Conservation (phyloP, 768 basidiomycete genomes). For the Suillus occidentalis region DNA sequence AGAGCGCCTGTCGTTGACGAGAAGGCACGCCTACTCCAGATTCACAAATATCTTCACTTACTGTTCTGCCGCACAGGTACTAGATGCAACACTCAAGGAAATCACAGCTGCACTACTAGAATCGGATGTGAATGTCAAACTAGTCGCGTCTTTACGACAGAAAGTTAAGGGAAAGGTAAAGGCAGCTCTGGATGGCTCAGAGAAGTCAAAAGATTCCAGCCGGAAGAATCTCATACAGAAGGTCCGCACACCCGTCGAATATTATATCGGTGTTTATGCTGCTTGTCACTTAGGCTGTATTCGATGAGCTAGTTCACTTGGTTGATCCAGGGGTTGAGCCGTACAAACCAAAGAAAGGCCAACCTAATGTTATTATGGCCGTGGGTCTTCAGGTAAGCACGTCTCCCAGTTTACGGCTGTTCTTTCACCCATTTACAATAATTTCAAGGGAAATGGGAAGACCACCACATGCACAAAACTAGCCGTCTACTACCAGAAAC, state of each 20-base stretch:
- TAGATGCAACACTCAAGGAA: conserved; percentile 93
- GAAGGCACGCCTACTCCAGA: conserved; percentile 52
- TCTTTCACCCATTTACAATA: conserved; percentile 8
- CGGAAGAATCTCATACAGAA: conserved; percentile 91
- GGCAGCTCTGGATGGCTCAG: conserved; percentile 67
- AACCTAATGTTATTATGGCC: conserved; percentile 94
- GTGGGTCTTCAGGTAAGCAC: conserved; percentile 85
- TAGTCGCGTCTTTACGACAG: conserved; percentile 82
- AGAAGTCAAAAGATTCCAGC: conserved; percentile 78
- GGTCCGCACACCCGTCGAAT: conserved; percentile 41
- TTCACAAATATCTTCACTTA: conserved; percentile 9
- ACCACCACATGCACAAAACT: conserved; percentile 99
- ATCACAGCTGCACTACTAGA: conserved; percentile 92
- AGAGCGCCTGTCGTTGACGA: conserved; percentile 88
- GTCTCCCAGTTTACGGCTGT: conserved; percentile 1
- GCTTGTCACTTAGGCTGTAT: conserved; percentile 68
- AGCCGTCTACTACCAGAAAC: conserved; percentile 94
- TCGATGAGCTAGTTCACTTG: conserved; percentile 91
- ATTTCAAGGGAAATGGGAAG: conserved; percentile 87
- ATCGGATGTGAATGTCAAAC: conserved; percentile 97
- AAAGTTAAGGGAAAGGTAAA: conserved; percentile 93
- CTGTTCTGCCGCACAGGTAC: conserved; percentile 54
- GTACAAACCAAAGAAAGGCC: conserved; percentile 95
- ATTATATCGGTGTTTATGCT: conserved; percentile 11
- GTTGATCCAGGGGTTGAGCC: conserved; percentile 96